Base-by-base conservation (phyloP, 192 early-diverging fungal genomes). In the Coemansia erecta region DNA sequence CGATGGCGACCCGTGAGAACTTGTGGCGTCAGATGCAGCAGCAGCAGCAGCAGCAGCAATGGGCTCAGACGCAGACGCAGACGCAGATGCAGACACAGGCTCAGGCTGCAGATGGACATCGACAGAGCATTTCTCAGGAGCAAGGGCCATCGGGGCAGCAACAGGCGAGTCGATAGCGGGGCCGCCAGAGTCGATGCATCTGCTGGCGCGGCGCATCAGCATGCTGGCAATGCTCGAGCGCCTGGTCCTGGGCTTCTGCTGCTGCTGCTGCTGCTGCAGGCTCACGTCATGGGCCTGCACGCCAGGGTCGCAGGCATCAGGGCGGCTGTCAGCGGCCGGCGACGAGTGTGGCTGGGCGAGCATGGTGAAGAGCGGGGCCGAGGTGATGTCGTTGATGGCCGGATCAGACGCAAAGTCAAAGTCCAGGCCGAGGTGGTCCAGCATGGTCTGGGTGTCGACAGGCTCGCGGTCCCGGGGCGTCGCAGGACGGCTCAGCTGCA, bases 361-460 rank as follows among this genome's bases (percentile, higher is more conserved):
- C 8, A 61, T 40, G 13, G 56, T 31, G 22, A 66, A 76, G 13
- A 76, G 67, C 56, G 63, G 63, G n/a, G 67, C 52, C 15, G 64
- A 44, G 24, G 60, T 23, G 15, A 71, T 77, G 56, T 53, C 68
- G 33, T 64, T 61, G 15, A 71, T 63, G 19, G 41, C 68, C 1
- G 74, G 68, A 19, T 72, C 69, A 1, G 62, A 64, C 54, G 56
- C 53, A 47, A 77, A 77, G 50, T 68, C 54, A 50, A 77, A 72
- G 17, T 52, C 58, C 49, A 77, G 53, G n/a, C 61, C 57, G 22
- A 63, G 46, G 3, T 56, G 61, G 55, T 69, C 56, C 31, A 63
- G 53, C 45, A 63, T 37, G 31, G 21, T 47, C 60, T 19, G 47
- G 15, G 33, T 40, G 35, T 33, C 18, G 6, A 40, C 52, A 0